Evolutionary conservation across 805 yeast species (phyloP), one percentile per base, ranked within the genome.

Genomic region (Candida mattraensis): DNA sequence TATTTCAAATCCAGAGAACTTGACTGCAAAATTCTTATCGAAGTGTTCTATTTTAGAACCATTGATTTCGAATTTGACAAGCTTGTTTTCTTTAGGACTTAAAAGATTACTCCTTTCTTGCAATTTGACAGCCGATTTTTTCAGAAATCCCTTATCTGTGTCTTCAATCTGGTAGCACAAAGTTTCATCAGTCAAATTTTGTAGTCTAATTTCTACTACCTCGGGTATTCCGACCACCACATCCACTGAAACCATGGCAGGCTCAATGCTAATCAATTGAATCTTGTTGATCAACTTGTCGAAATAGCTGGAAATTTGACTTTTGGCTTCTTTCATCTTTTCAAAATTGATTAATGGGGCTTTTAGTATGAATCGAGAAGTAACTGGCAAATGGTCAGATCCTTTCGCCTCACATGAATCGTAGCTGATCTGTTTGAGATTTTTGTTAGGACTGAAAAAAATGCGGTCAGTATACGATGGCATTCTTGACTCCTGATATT

Each of bases 401-500:
- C 64, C 51, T 6, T 32, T 30, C 5, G 60, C 38, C 0, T 50
- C 50, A 5, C 58, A 47, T 0, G 48, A 29, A 19, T 53, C 48
- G 18, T 60, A 53, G 2, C 42, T 16, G 2, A 33, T 19, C 19
- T 48, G 54, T 12, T 24, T 42, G 20, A 47, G 31, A 15, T 31
- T 22, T 13, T 42, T 29, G 5, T 43, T 48, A 3, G 58, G 56
- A 1, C 69, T 55, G 50, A 60, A 69, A 14, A 78, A 49, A 3
- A 78, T 66, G 20, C 85, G 63, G 42, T 78, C 85, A 0, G 83
- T 77, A 50, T 78, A 78, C 1, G 82, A 73, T 0, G 85, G 83
- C 5, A 61, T 54, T 30, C 83, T 59, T 13, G 50, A 56, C 4
- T 47, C 28, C 33, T 65, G 66, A 55, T 25, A 56, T 51, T 17